These are phyloP conservation scores for Gracilariopsis chorda DNA, from an alignment of 23 red algal species.

Conservation along the genomic window DNA sequence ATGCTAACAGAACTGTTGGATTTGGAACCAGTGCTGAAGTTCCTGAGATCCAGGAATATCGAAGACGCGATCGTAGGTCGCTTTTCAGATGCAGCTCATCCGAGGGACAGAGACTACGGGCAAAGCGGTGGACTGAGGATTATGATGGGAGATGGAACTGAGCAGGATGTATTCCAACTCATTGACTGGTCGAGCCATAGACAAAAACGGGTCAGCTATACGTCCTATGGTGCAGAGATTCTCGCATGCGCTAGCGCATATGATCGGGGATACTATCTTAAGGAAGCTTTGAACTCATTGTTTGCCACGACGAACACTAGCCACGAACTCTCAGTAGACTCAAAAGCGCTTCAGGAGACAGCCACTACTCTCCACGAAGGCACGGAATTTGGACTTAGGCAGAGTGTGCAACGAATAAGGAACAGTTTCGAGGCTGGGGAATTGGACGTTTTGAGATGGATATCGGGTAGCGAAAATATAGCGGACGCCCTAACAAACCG, in stretches of 20 bases:
- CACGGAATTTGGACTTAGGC: neutral
- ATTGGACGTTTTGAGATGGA: neutral
- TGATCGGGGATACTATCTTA: neutral
- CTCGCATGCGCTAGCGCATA: neutral
- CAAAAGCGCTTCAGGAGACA: neutral
- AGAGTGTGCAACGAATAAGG: neutral
- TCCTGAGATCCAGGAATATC: neutral
- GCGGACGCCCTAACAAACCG: neutral
- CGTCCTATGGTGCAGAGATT: neutral
- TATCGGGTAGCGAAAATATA: neutral
- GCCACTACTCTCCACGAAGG: conserved; percentile 7
- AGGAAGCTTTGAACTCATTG: neutral
- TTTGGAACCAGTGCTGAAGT: neutral
- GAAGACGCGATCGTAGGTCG: neutral
- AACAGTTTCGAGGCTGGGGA: neutral
- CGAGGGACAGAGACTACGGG: neutral
- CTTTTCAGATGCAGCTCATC: neutral
- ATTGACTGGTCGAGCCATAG: neutral
- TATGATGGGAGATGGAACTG: neutral
- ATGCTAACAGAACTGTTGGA: neutral
- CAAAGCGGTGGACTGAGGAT: neutral
- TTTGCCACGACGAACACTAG: neutral
- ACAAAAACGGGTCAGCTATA: neutral
- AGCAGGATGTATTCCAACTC: neutral
- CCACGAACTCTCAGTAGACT: neutral